Percentiles rank a stretch among this genome's conserved stretches.
These are phyloP conservation scores for Mariannaea sp. DNA, from an alignment of 2,329 filamentous ascomycete genomes.

Conservation along the genomic window DNA sequence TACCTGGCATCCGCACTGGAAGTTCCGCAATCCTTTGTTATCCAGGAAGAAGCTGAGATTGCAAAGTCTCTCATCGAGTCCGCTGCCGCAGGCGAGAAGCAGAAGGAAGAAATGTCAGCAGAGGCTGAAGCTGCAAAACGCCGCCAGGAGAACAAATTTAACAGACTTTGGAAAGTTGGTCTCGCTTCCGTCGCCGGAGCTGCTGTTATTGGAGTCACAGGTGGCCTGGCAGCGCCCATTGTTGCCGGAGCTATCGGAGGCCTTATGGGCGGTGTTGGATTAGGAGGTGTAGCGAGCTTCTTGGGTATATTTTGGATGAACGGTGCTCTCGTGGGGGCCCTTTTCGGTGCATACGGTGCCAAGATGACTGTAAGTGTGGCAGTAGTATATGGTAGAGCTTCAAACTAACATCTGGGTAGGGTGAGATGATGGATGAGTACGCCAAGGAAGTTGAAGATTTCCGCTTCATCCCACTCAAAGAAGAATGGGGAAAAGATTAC, in stretches of 20 bases:
- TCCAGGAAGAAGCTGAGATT: slow-evolving; percentile 74
- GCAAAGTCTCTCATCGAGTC: slow-evolving; percentile 75
- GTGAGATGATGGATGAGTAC: slow-evolving; percentile 85
- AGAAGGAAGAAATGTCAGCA: slow-evolving; percentile 64
- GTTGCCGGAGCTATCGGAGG: slow-evolving; percentile 85
- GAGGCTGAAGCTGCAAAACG: slow-evolving; percentile 77
- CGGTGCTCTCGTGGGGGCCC: slow-evolving; percentile 78
- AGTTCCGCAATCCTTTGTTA: slow-evolving; percentile 64
- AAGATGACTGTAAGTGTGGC: slow-evolving; percentile 61
- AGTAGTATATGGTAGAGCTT: background rate
- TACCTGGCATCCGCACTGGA: slow-evolving; percentile 70
- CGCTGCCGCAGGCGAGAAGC: slow-evolving; percentile 50
- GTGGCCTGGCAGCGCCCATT: slow-evolving; percentile 85
- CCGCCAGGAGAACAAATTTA: slow-evolving; percentile 69
- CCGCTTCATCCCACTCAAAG: slow-evolving; percentile 73
- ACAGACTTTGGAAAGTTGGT: slow-evolving; percentile 87
- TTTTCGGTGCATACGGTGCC: slow-evolving; percentile 90
- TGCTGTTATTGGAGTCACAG: slow-evolving; percentile 87
- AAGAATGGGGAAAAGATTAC: slow-evolving; percentile 44
- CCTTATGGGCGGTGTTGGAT: slow-evolving; percentile 81
- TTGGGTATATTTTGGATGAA: slow-evolving; percentile 86
- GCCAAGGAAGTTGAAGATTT: slow-evolving; percentile 85
- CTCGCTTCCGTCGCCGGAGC: slow-evolving; percentile 88
- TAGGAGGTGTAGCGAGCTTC: slow-evolving; percentile 85
- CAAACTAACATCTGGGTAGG: slow-evolving; percentile 44